phyloP scores from a whole-genome alignment of 1,139 yeast genomes.

The Yamadazyma siamensis region DNA sequence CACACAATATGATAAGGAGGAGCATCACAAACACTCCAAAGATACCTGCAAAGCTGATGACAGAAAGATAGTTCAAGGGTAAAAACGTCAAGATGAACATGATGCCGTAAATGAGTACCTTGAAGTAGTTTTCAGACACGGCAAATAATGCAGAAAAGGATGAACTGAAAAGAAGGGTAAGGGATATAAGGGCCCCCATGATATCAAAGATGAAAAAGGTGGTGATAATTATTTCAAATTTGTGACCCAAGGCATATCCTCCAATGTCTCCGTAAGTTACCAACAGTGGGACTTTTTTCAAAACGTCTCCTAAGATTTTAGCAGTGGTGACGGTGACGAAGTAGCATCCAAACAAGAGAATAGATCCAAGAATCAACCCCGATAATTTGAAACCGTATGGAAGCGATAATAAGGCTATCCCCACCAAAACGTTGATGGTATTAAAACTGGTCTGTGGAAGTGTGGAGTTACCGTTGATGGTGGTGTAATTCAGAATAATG shows the following conservation, averaged over 20 bases:
- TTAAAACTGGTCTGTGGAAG: slow-evolving; percentile 87
- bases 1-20: slow-evolving; percentile 55
- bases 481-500: slow-evolving; percentile 11
- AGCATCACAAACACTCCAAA: slow-evolving; percentile 66
- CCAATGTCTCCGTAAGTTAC: slow-evolving; percentile 48
- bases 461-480: slow-evolving; percentile 42
- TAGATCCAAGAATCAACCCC: slow-evolving; percentile 74
- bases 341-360: slow-evolving; percentile 55
- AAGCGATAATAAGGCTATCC: slow-evolving; percentile 79
- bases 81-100: slow-evolving; percentile 65
- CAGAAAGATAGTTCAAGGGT: slow-evolving; percentile 70
- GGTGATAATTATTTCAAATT: slow-evolving; percentile 60
- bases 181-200: slow-evolving; percentile 72
- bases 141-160: slow-evolving; percentile 62
- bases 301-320: slow-evolving; percentile 35
- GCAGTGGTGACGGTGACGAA: slow-evolving; percentile 69
- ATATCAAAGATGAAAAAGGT: slow-evolving; percentile 72
- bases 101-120: slow-evolving; percentile 41
- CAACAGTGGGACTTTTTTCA: slow-evolving; percentile 25
- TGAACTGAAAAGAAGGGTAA: slow-evolving; percentile 80
- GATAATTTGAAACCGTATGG: slow-evolving; percentile 78
- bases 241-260: slow-evolving; percentile 37
- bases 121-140: slow-evolving; percentile 47
- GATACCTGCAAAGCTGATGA: slow-evolving; percentile 74
- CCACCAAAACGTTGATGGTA: slow-evolving; percentile 80